Base-by-base conservation (phyloP, 306 rosid species). In the Fragaria ananassa region DNA sequence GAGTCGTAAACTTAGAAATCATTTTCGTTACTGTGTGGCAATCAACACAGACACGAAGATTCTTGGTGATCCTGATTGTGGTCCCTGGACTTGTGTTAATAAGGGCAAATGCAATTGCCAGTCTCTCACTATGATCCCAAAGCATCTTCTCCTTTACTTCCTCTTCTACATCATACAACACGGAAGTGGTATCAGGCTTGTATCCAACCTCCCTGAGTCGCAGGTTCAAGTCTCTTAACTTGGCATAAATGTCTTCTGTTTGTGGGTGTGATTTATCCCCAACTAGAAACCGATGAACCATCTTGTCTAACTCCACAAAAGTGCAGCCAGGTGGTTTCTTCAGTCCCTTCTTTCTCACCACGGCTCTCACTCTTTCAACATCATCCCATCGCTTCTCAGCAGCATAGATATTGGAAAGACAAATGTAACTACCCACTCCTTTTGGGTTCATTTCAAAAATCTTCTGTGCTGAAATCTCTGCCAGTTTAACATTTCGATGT, bases 361-460 rank as follows among this genome's bases (percentile, higher is more conserved):
- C 57, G 66, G 82, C 75, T 78, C 91, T 86, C 80, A 90, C 78
- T 49, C 76, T 84, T 74, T 86, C 88, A 70, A 85, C 90, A 78
- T 81, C 89, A 79, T 83, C 81, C 92, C 95, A 86, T 76, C 46
- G 85, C 84, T 84, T 84, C 80, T 73, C 83, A 29, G 89, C 82
- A 44, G 95, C 90, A 78, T 88, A 88, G 63, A 88, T 76, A 83
- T 90, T 85, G 78, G 96, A 90, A 78, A 86, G 92, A 76, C 85
- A 90, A 82, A 86, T 76, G 81, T 84, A 87, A 49, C 89, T 79
- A 67, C 95, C 83, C 63, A 83, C 89, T 69, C 78, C 78, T 29
- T 80, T 74, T 60, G 90, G 94, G 74, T 82, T 79, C 79, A 86
- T 68, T 82, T 78, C 88, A 68, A 84, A 87, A 77, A 85, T 71